Evolutionary conservation across 2,329 filamentous ascomycete species (phyloP).

Genomic region (Pseudogymnoascus sp.): DNA sequence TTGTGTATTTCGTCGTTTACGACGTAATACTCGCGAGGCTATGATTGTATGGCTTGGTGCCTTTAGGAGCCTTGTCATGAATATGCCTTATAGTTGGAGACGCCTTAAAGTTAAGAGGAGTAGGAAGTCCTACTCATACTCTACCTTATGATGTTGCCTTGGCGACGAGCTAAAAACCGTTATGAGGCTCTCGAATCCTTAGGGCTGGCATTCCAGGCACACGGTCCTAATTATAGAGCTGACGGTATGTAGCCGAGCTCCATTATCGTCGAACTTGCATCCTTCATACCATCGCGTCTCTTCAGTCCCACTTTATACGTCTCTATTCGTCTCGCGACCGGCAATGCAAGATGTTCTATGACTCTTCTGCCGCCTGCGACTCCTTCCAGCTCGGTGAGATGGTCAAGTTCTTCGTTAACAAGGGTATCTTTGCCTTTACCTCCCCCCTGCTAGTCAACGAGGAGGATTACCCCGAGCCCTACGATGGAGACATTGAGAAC

Average conservation of each 20-base stretch:
- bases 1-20: neutral
- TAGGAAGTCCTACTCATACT: neutral
- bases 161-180: neutral
- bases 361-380: constrained; percentile 65
- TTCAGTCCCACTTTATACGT: constrained; percentile 60
- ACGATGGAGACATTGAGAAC: constrained; percentile 54
- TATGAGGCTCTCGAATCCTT: neutral
- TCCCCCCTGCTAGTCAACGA: constrained; percentile 36
- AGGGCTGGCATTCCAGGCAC: neutral
- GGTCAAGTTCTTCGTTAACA: constrained; percentile 61
- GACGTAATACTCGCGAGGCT: neutral
- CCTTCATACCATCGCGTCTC: constrained; percentile 61
- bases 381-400: constrained; percentile 74
- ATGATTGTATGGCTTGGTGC: neutral
- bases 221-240: constrained; percentile 15
- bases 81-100: neutral
- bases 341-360: constrained; percentile 70
- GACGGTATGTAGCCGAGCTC: constrained; percentile 50
- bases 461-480: constrained; percentile 31
- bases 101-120: neutral
- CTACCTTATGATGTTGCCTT: neutral
- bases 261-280: constrained; percentile 59
- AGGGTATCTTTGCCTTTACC: constrained; percentile 53
- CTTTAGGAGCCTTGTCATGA: neutral
- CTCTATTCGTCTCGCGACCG: constrained; percentile 61